Evolutionary conservation across 192 early-diverging fungal species (phyloP), one percentile per base, ranked within the genome.

Genomic region (Mortierella claussenii): DNA sequence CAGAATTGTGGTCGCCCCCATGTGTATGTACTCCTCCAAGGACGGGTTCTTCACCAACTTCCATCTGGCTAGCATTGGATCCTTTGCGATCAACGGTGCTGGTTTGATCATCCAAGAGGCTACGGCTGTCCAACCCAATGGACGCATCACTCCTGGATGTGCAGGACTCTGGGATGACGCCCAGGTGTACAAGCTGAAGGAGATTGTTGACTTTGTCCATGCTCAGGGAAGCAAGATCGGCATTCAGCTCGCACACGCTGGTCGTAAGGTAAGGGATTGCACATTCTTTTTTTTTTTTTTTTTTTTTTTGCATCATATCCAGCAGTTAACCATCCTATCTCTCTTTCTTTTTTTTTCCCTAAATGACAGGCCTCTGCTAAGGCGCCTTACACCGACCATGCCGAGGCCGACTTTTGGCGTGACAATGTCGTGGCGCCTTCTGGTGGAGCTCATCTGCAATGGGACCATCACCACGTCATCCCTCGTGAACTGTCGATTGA

Each of bases 171-270:
- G 93, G 91, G 84, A 88, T 13, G 92, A 95, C 79, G 91, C 86
- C 12, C 95, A 97, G 33, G 84, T 92, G 1, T 79, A 79, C 1
- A 81, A 84, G 44, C 73, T 91, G 20, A 85, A 82, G 50, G 79
- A 81, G 2, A 81, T 95, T 20, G 87, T 86, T 17, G 74, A 87
- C 36, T 85, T 89, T 78, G 79, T 84, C 21, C 92, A 95, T 49
- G 68, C 79, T 0, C 84, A 89, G 28, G 89, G 89, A 24, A 55
- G 78, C 17, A 80, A 84, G 5, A 65, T 85, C 33, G 89, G 86
- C 46, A 90, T 96, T 60, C 94, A 98, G 65, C 56, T 97, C 5
- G 91, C 87, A 0, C 96, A 98, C 58, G 90, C 91, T 21, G 94
- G 94, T 5, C 87, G 93, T 47, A 96, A 97, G 63, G 76, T 79